Evolutionary conservation across 495 filamentous ascomycete species (phyloP).

Genomic region (Aspergillus carlsbadensis): DNA sequence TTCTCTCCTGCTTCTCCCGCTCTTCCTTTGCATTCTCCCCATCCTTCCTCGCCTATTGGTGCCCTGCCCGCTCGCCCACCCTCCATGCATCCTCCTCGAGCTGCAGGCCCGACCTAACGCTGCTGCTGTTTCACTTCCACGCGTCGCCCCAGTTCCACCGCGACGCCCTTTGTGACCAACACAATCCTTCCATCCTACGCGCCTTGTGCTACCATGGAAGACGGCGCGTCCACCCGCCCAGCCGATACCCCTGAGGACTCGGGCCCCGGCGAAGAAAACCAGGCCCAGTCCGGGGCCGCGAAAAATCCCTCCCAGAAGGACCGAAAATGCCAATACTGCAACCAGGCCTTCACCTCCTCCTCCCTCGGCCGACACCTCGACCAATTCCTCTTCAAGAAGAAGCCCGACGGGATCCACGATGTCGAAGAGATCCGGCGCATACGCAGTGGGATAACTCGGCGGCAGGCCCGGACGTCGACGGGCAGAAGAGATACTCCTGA

Average conservation of each 20-base stretch:
- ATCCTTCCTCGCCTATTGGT: not conserved
- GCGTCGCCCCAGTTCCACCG: conserved; percentile 13
- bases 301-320: conserved; percentile 63
- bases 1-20: not conserved
- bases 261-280: conserved; percentile 38
- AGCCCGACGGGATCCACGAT: conserved; percentile 84
- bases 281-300: conserved; percentile 28
- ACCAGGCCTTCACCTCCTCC: conserved; percentile 83
- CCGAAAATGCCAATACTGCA: conserved; percentile 79
- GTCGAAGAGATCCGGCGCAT: conserved; percentile 82
- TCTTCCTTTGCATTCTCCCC: not conserved
- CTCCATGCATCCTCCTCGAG: conserved; percentile 19
- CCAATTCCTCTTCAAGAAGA: conserved; percentile 84
- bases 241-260: conserved; percentile 51
- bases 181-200: conserved; percentile 8
- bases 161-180: conserved; percentile 3
- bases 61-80: not conserved
- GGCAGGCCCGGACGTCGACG: conserved; percentile 66
- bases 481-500: conserved; percentile 55
- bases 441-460: conserved; percentile 76
- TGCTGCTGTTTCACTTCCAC: conserved; percentile 13
- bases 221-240: conserved; percentile 23
- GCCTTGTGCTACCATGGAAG: conserved; percentile 27
- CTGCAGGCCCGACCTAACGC: conserved; percentile 17
- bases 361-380: conserved; percentile 91